Conservation (phyloP, 2,329 filamentous ascomycete genomes). For the Sordariomycetes sp. region DNA sequence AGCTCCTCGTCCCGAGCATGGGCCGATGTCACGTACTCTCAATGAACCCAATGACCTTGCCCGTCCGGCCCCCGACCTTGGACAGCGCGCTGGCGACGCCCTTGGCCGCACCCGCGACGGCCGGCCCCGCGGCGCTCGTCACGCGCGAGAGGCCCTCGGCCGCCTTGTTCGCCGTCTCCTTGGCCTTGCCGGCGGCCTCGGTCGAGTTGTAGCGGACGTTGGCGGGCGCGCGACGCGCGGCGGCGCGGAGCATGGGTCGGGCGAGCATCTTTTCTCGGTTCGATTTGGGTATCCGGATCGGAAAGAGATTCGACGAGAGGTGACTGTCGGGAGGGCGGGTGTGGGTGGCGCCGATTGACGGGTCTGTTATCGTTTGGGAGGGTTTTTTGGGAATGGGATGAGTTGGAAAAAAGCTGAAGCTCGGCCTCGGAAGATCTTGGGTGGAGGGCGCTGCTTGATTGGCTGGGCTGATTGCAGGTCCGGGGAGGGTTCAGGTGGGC, state of each 20-base stretch:
- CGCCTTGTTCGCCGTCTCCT: conserved; percentile 37
- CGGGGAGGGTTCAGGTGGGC: background rate
- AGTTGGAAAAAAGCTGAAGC: conserved; percentile 24
- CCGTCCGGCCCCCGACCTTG: conserved; percentile 73
- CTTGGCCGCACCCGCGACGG: conserved; percentile 59
- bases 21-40: conserved; percentile 55
- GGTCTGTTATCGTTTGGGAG: conserved; percentile 10
- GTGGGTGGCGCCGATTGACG: conserved; percentile 18
- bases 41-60: conserved; percentile 62
- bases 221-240: conserved; percentile 31
- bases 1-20: too few species aligned
- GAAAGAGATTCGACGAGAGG: background rate
- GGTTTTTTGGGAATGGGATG: background rate
- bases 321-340: conserved; percentile 2
- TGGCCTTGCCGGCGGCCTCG: conserved; percentile 28
- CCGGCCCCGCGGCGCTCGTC: conserved; percentile 65
- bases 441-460: background rate
- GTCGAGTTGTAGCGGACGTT: conserved; percentile 47
- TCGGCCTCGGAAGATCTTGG: conserved; percentile 25
- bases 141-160: conserved; percentile 74
- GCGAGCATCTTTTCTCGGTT: conserved; percentile 17
- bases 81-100: conserved; percentile 52
- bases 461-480: background rate
- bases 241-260: conserved; percentile 27
- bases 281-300: background rate